Conservation (phyloP, 2,329 filamentous ascomycete genomes). For the Waltergamsia citrina region DNA sequence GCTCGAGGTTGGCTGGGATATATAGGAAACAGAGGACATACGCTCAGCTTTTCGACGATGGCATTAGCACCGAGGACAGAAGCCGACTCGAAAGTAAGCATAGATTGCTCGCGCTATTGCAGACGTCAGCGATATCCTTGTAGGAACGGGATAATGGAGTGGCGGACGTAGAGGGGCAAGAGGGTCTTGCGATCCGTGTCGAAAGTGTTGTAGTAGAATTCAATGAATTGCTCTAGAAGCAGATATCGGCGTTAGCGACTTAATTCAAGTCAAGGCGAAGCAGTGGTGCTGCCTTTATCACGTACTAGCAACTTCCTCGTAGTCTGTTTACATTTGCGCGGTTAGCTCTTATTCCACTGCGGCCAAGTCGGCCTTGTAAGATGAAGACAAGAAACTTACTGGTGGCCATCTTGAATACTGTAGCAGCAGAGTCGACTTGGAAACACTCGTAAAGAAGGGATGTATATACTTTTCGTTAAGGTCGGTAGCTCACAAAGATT, state of each 20-base stretch:
- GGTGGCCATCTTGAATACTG: constrained; percentile 19
- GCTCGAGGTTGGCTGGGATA: not conserved
- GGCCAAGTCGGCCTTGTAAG: constrained; percentile 2
- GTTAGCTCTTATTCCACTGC: constrained; percentile 11
- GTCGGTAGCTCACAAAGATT: no score
- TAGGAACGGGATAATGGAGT: not conserved
- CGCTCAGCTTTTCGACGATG: constrained; percentile 76
- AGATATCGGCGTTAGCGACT: constrained; percentile 5
- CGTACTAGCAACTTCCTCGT: constrained; percentile 37
- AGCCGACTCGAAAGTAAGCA: constrained; percentile 83
- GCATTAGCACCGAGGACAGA: constrained; percentile 51
- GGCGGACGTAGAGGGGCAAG: constrained; percentile 68
- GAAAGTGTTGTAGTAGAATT: constrained; percentile 87
- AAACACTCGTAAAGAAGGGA: constrained; percentile 1
- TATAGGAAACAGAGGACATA: constrained; percentile 32
- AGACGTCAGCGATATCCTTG: constrained; percentile 4
- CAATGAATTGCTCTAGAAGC: constrained; percentile 70
- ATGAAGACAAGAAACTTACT: constrained; percentile 14
- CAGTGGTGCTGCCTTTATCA: constrained; percentile 7
- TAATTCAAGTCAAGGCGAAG: not conserved
- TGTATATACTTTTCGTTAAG: constrained; percentile 3
- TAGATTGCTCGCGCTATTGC: constrained; percentile 66
- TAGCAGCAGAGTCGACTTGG: constrained; percentile 1
- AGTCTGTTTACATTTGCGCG: constrained; percentile 19
- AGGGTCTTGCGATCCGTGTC: constrained; percentile 61